Conservation (phyloP, 202 grass and related monocot species). For the Dendrocalamus latiflorus region DNA sequence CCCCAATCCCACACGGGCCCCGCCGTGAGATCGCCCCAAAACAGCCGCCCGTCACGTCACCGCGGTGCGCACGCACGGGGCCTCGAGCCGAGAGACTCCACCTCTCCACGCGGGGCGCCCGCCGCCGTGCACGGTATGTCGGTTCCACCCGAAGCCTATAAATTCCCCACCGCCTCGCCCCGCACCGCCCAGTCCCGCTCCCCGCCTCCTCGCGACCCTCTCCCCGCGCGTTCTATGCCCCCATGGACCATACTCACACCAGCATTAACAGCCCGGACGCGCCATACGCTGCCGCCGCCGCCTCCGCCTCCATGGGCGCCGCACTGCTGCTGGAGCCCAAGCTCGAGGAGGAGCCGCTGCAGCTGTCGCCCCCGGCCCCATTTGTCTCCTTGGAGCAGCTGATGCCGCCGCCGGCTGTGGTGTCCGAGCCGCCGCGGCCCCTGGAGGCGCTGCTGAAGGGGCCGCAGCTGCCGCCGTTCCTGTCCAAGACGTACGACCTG, state of each 20-base stretch:
- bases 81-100: neutral
- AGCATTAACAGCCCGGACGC: neutral
- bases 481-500: slow-evolving; percentile 89
- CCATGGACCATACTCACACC: slow-evolving; percentile 11
- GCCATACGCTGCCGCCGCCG: neutral
- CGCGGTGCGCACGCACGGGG: neutral
- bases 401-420: neutral
- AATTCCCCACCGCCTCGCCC: neutral
- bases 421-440: slow-evolving; percentile 30
- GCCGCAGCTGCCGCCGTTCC: slow-evolving; percentile 62
- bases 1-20: neutral
- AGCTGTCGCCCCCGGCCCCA: neutral
- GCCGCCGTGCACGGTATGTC: slow-evolving; percentile 25
- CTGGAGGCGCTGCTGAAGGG: slow-evolving; percentile 66
- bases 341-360: slow-evolving; percentile 27
- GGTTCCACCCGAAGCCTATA: slow-evolving; percentile 53
- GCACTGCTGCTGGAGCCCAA: slow-evolving; percentile 41
- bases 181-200: neutral
- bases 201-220: neutral
- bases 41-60: neutral
- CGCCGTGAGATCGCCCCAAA: neutral
- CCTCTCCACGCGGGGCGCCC: slow-evolving; percentile 13
- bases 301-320: slow-evolving; percentile 6
- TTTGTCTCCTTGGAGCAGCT: slow-evolving; percentile 10
- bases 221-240: neutral